These are phyloP conservation scores for Balakata baccata DNA, from an alignment of 345 rosid species.

Conservation along the genomic window DNA sequence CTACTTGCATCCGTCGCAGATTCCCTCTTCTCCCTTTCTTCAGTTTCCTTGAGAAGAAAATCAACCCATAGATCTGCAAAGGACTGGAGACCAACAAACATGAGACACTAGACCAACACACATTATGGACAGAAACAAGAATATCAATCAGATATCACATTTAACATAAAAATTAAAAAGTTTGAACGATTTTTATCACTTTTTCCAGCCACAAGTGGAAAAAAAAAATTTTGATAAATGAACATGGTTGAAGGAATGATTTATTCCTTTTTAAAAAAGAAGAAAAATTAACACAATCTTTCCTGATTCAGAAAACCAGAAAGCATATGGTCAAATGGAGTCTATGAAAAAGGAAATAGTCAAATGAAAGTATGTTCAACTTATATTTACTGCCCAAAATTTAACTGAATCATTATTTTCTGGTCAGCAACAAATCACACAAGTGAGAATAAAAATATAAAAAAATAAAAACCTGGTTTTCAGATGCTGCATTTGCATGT, in stretches of 20 bases:
- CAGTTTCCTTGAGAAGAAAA: constrained; percentile 91
- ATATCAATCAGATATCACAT: not conserved
- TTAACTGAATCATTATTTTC: not conserved
- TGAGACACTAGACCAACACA: not conserved
- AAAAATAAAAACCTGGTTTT: constrained; percentile 57
- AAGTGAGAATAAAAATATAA: not conserved
- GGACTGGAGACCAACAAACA: constrained; percentile 46
- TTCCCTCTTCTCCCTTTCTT: constrained; percentile 72
- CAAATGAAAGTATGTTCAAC: not conserved
- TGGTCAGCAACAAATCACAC: not conserved
- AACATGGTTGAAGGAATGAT: not conserved
- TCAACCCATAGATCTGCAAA: constrained; percentile 97
- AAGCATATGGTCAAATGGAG: too few relatives aligned
- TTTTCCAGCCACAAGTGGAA: too few relatives aligned
- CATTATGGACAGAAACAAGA: not conserved
- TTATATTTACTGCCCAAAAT: not conserved
- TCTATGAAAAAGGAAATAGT: too few relatives aligned
- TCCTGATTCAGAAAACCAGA: not conserved
- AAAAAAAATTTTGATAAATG: too few relatives aligned
- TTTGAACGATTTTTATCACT: too few relatives aligned
- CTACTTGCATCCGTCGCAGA: constrained; percentile 35
- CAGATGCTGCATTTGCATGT: constrained; percentile 52
- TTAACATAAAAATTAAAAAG: not conserved
- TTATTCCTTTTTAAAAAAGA: not conserved
- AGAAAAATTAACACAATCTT: not conserved